Conservation (phyloP, 2,329 filamentous ascomycete species). For the Microcyclospora tardicrescens region DNA sequence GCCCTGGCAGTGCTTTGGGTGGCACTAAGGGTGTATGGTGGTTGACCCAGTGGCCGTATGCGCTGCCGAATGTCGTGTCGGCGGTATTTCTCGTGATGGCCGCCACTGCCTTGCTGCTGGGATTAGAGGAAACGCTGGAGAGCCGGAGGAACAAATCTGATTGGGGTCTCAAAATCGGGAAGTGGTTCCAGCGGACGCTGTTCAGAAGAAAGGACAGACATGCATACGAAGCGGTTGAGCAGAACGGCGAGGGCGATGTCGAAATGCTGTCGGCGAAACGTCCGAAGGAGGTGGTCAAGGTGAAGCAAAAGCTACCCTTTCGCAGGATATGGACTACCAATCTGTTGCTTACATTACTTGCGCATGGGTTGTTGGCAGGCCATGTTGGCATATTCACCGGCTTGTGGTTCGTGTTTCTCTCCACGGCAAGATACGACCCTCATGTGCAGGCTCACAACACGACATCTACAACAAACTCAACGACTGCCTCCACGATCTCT, state of each 20-base stretch:
- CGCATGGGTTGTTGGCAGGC: conserved; percentile 22
- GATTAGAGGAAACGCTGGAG: conserved; percentile 49
- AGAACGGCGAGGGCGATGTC: conserved; percentile 12
- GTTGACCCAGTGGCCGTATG: conserved; percentile 59
- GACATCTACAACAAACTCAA: neutral
- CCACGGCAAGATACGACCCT: conserved; percentile 12
- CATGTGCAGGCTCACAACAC: conserved; percentile 8
- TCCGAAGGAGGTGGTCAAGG: conserved; percentile 21
- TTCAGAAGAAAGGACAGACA: conserved; percentile 16
- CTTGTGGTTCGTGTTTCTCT: conserved; percentile 39
- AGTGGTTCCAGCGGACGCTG: conserved; percentile 24
- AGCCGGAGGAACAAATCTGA: conserved; percentile 28
- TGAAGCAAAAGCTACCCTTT: conserved; percentile 25
- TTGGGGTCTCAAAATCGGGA: conserved; percentile 26
- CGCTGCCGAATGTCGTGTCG: conserved; percentile 55
- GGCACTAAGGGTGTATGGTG: conserved; percentile 41
- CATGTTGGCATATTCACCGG: conserved; percentile 38
- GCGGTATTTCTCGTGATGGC: conserved; percentile 46
- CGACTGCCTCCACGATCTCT: conserved; percentile 19
- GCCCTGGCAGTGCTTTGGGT: conserved; percentile 43
- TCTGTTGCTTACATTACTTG: conserved; percentile 33
- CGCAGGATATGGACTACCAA: conserved; percentile 35
- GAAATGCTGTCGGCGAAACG: conserved; percentile 27
- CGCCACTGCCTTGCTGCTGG: conserved; percentile 45
- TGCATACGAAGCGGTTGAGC: conserved; percentile 22